Percentiles rank a stretch among this genome's conserved stretches.
phyloP scores from a whole-genome alignment of 1,139 yeast genomes.

The Sporopachydermia cereana region DNA sequence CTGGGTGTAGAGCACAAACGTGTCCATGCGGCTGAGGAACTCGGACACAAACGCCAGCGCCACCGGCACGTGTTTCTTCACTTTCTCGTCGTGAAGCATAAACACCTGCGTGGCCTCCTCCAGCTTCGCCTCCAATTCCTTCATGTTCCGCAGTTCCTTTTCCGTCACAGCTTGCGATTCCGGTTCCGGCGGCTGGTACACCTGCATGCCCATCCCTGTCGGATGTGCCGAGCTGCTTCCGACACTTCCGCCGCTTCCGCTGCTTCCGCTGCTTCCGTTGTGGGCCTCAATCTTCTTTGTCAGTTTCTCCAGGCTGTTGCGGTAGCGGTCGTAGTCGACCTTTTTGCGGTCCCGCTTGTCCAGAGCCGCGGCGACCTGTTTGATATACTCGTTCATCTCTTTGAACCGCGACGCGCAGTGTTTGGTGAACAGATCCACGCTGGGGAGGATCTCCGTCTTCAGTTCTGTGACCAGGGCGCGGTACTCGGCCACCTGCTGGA shows the following conservation, averaged over 20 bases:
- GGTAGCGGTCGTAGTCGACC: conserved; percentile 31
- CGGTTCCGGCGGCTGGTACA: background rate
- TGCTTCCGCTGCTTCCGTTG: background rate
- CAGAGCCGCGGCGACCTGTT: conserved; percentile 32
- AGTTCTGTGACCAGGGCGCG: conserved; percentile 16
- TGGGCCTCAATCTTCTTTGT: conserved; percentile 24
- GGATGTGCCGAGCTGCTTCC: background rate
- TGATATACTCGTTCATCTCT: conserved; percentile 30
- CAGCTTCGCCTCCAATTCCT: conserved; percentile 14
- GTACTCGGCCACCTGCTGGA: conserved; percentile 20
- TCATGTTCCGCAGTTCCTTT: conserved; percentile 20
- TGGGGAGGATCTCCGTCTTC: conserved; percentile 17
- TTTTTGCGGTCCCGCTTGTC: conserved; percentile 37
- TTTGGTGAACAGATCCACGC: conserved; percentile 18
- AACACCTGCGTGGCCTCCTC: conserved; percentile 21
- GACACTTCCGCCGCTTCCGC: background rate
- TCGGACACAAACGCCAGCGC: conserved; percentile 37
- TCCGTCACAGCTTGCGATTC: conserved; percentile 16
- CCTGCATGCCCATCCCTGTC: conserved; percentile 4
- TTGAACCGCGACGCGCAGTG: conserved; percentile 21
- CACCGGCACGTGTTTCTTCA: conserved; percentile 35
- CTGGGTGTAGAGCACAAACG: conserved; percentile 1
- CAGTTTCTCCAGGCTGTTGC: conserved; percentile 33
- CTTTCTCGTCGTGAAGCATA: conserved; percentile 30
- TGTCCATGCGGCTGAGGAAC: conserved; percentile 25